phyloP scores from a whole-genome alignment of 495 filamentous ascomycete genomes.

The Penicillium cinerascens region DNA sequence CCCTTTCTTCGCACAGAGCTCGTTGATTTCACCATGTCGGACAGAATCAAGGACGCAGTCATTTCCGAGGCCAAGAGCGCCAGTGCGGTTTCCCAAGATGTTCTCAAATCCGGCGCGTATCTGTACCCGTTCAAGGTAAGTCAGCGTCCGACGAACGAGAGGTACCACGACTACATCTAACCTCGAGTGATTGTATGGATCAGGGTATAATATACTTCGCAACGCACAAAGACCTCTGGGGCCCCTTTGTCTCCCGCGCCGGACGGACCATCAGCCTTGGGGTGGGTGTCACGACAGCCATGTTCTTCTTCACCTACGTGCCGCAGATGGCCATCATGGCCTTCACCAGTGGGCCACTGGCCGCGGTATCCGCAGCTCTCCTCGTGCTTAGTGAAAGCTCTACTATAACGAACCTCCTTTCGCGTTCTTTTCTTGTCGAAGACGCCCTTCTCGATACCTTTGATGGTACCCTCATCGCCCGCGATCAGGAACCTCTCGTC shows the following conservation, averaged over 20 bases:
- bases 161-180: conserved; percentile 3
- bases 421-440: conserved; percentile 71
- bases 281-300: conserved; percentile 63
- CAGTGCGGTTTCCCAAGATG: conserved; percentile 53
- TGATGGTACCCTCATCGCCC: conserved; percentile 69
- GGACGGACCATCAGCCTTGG: conserved; percentile 67
- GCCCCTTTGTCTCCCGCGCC: conserved; percentile 67
- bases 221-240: conserved; percentile 42
- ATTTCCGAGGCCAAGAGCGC: conserved; percentile 36
- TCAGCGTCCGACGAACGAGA: conserved; percentile 1
- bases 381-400: conserved; percentile 81
- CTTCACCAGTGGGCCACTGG: conserved; percentile 82
- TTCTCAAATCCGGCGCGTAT: conserved; percentile 71
- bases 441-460: conserved; percentile 87
- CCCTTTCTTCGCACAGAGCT: not conserved
- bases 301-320: conserved; percentile 90
- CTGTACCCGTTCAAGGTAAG: conserved; percentile 78
- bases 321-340: conserved; percentile 76
- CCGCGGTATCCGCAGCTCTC: conserved; percentile 65
- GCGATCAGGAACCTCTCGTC: conserved; percentile 56
- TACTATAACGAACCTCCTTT: conserved; percentile 69
- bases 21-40: conserved; percentile 31
- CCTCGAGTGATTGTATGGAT: not conserved
- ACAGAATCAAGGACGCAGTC: conserved; percentile 40
- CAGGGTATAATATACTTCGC: conserved; percentile 78